A percentile compares a stretch with the other conserved stretches of the same genome.
Evolutionary conservation across 768 basidiomycete species (phyloP).

Genomic region (Termitomyces eurrhizus): DNA sequence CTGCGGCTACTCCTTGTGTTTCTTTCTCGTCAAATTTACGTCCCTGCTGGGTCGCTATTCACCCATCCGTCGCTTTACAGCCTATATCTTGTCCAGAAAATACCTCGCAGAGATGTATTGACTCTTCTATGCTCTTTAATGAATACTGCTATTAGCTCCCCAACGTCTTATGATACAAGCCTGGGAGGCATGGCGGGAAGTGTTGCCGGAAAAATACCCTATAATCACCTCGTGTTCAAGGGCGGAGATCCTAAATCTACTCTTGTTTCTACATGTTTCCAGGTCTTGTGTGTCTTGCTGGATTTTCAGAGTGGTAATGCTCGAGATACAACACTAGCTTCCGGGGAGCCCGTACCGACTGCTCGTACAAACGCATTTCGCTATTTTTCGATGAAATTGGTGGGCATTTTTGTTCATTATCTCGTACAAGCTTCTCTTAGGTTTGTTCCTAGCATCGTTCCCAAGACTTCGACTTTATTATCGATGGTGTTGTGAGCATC

Average conservation of each 20-base stretch:
- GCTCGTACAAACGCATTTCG: conserved; percentile 83
- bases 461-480: conserved; percentile 83
- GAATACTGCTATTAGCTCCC: conserved; percentile 82
- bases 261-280: conserved; percentile 72
- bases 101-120: conserved; percentile 78
- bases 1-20: conserved; percentile 84
- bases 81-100: conserved; percentile 72
- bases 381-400: conserved; percentile 89
- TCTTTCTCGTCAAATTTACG: conserved; percentile 88
- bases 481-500: conserved; percentile 65
- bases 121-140: conserved; percentile 90
- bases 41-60: conserved; percentile 64
- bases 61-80: conserved; percentile 74
- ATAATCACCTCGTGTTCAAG: conserved; percentile 88
- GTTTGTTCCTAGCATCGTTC: conserved; percentile 67
- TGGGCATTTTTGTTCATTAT: conserved; percentile 27
- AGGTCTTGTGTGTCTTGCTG: conserved; percentile 70
- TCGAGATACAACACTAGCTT: conserved; percentile 43
- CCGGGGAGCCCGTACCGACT: conserved; percentile 50
- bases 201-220: conserved; percentile 77
- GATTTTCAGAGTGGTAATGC: conserved; percentile 81
- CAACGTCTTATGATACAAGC: conserved; percentile 43
- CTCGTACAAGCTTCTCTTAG: background rate
- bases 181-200: conserved; percentile 72
- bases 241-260: conserved; percentile 76